phyloP scores from a whole-genome alignment of 2,329 filamentous ascomycete species.

The Phialophora tarda region DNA sequence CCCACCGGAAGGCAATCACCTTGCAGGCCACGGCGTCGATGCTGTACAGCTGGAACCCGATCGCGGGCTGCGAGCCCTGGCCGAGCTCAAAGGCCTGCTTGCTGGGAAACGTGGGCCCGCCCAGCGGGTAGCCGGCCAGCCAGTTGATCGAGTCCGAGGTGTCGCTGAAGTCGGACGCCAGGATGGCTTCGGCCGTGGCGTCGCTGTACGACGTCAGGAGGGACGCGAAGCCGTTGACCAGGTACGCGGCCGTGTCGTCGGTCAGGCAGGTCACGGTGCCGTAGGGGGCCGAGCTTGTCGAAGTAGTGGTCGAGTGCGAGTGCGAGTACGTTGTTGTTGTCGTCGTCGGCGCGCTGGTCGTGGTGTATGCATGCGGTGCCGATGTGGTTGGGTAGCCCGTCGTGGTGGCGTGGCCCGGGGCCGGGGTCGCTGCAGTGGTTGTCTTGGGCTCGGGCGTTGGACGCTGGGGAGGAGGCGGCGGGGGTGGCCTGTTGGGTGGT shows the following conservation, averaged over 20 bases:
- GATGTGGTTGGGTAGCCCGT: background rate
- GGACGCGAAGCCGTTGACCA: slow-evolving; percentile 34
- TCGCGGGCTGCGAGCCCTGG: slow-evolving; percentile 41
- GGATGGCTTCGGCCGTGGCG: slow-evolving; percentile 32
- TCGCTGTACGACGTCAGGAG: slow-evolving; percentile 32
- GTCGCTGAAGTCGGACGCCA: slow-evolving; percentile 43
- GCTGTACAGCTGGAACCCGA: slow-evolving; percentile 39
- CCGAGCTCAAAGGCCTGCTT: slow-evolving; percentile 43
- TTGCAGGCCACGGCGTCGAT: slow-evolving; percentile 42
- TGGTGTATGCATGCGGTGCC: background rate
- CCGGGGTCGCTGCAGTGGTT: background rate
- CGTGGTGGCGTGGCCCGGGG: background rate
- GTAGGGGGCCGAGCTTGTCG: background rate
- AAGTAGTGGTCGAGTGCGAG: background rate
- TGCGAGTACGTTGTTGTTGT: slow-evolving; percentile 2
- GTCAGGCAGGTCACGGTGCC: slow-evolving; percentile 26
- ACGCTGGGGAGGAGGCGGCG: background rate
- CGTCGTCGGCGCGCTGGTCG: background rate
- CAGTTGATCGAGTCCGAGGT: slow-evolving; percentile 43
- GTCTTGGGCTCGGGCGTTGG: background rate
- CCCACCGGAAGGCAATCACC: slow-evolving; percentile 44
- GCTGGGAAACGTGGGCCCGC: slow-evolving; percentile 42
- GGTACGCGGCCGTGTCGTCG: slow-evolving; percentile 20
- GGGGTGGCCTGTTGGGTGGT: background rate
- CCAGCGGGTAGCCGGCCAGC: slow-evolving; percentile 40